phyloP scores from a whole-genome alignment of 805 yeast genomes.

The Candida palmyrensis region DNA sequence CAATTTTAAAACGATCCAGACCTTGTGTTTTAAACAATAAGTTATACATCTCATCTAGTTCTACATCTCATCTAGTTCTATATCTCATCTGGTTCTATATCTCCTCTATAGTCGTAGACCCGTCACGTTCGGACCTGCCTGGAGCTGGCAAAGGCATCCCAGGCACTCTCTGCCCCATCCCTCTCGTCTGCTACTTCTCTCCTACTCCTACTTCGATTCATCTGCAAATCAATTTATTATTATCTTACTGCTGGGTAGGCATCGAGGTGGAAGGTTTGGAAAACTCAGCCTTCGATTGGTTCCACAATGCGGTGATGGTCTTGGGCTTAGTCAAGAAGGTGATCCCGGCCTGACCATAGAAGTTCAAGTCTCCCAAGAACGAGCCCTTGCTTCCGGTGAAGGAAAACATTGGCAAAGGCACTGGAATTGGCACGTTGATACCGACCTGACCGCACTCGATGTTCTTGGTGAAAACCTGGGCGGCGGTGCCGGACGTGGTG shows the following conservation, averaged over 20 bases:
- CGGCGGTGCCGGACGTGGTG: slow-evolving; percentile 65
- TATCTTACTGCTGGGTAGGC: slow-evolving; percentile 66
- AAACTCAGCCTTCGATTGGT: slow-evolving; percentile 45
- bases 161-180: too few species aligned
- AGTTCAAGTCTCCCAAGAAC: slow-evolving; percentile 74
- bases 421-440: slow-evolving; percentile 75
- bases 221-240: too few species aligned
- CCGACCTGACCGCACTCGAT: slow-evolving; percentile 77
- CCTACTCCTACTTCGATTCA: too few species aligned
- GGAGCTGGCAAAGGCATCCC: too few species aligned
- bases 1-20: too few species aligned
- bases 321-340: slow-evolving; percentile 69
- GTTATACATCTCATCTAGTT: too few species aligned
- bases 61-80: too few species aligned
- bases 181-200: too few species aligned
- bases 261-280: slow-evolving; percentile 55
- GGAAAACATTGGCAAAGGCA: slow-evolving; percentile 76
- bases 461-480: slow-evolving; percentile 62
- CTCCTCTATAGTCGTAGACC: too few species aligned
- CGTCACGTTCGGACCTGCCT: too few species aligned
- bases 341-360: slow-evolving; percentile 73
- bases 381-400: slow-evolving; percentile 75
- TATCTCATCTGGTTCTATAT: too few species aligned
- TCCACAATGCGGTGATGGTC: slow-evolving; percentile 70
- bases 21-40: too few species aligned